Percentiles rank a stretch among this genome's conserved stretches.
Evolutionary conservation across 23 red algal genomes (phyloP).

Genomic region (Agarophyton chilense): DNA sequence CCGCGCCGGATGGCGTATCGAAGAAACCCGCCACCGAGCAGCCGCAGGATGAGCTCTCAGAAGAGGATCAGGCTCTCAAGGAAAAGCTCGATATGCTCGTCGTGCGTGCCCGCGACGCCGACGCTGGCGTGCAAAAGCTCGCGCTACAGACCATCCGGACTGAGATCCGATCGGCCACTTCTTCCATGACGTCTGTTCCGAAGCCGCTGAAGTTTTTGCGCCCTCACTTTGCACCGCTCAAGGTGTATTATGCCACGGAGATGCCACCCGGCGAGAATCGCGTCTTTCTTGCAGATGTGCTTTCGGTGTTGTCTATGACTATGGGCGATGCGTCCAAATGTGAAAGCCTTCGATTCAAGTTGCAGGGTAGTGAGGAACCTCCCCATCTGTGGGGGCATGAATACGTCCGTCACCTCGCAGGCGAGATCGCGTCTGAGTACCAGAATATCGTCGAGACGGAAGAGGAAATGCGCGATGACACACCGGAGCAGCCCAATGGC

Average conservation of each 20-base stretch:
- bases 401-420: constrained; percentile 90
- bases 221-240: constrained; percentile 80
- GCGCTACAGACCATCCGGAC: constrained; percentile 84
- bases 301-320: constrained; percentile 98
- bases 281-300: constrained; percentile 79
- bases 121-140: constrained; percentile 77
- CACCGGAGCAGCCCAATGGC: background rate
- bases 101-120: constrained; percentile 68
- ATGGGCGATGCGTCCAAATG: constrained; percentile 81
- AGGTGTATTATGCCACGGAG: constrained; percentile 59
- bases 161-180: constrained; percentile 94
- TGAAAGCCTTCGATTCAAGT: constrained; percentile 88
- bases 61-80: constrained; percentile 90
- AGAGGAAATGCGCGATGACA: constrained; percentile 47
- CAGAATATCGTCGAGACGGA: constrained; percentile 19
- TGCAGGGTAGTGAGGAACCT: constrained; percentile 65
- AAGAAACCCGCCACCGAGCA: constrained; percentile 29
- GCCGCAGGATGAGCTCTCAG: constrained; percentile 80
- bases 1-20: constrained; percentile 2
- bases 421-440: constrained; percentile 90
- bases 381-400: constrained; percentile 95
- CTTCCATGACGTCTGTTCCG: constrained; percentile 98
- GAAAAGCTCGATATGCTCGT: constrained; percentile 95
- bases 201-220: constrained; percentile 99
- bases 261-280: constrained; percentile 48